Conservation (phyloP, 495 filamentous ascomycete species). For the Xanthoparmelia taractica region DNA sequence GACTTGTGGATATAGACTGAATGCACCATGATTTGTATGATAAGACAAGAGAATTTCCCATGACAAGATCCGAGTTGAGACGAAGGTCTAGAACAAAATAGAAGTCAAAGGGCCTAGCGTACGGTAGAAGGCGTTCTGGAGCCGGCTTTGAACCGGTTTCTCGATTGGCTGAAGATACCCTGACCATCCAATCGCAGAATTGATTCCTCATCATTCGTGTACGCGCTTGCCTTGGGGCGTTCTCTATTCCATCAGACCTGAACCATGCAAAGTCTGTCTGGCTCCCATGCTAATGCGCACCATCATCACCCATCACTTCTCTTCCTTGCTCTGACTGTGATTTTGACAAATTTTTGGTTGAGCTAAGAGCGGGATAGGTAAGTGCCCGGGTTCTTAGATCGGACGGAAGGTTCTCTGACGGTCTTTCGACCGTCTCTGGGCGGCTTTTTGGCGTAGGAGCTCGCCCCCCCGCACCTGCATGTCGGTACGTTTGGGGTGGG, state of each 20-base stretch:
- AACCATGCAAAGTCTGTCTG: background rate
- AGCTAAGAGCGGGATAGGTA: background rate
- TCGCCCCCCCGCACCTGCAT: background rate
- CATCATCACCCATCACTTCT: background rate
- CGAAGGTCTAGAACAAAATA: background rate
- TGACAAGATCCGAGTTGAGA: background rate
- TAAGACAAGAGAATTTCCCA: background rate
- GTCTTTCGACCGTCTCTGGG: slow-evolving; percentile 3
- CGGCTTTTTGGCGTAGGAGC: background rate
- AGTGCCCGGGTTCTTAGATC: background rate
- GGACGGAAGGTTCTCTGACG: slow-evolving; percentile 1
- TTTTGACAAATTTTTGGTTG: background rate
- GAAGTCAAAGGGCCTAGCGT: background rate
- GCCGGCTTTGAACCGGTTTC: background rate
- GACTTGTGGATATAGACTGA: slow-evolving; percentile 8
- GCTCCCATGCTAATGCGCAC: background rate
- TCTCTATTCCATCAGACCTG: background rate
- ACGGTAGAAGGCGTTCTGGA: background rate
- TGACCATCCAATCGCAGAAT: background rate
- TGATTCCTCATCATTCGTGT: background rate
- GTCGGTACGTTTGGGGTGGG: background rate
- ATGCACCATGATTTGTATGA: slow-evolving; percentile 1
- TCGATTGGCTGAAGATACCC: background rate
- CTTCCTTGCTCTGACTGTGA: background rate
- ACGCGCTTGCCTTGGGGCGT: background rate